Conservation (phyloP, 805 yeast genomes). For the Lipomyces spencermartinsiae region DNA sequence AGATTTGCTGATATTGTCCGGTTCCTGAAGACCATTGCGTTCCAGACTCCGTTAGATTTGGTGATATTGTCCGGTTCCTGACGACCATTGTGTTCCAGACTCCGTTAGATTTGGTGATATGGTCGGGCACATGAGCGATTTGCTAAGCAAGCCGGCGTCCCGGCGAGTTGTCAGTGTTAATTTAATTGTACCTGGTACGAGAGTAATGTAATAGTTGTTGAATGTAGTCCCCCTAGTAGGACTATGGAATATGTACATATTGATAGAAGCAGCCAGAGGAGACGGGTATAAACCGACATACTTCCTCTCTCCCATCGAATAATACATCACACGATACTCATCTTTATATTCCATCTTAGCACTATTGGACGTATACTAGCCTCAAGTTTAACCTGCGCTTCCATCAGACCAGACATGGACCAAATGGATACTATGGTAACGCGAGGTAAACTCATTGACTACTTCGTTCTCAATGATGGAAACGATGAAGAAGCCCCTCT, state of each 20-base stretch:
- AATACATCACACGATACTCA: conserved; percentile 1
- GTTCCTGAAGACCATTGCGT: no score
- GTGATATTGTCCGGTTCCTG: no score
- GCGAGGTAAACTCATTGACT: conserved; percentile 5
- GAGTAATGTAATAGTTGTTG: conserved; percentile 4
- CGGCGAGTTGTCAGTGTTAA: neutral
- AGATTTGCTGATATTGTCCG: no score
- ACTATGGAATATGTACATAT: neutral
- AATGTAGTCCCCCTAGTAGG: conserved; percentile 4
- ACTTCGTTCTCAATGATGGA: conserved; percentile 6
- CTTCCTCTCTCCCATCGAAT: neutral
- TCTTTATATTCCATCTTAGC: conserved; percentile 1
- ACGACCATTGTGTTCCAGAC: no score
- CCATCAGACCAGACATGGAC: conserved; percentile 1
- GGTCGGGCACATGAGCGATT: neutral
- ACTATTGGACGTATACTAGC: conserved; percentile 3
- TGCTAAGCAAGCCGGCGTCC: neutral
- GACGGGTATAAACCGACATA: neutral
- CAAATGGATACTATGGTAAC: conserved; percentile 3
- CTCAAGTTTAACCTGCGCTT: neutral
- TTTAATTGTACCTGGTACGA: conserved; percentile 4
- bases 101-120: no score
- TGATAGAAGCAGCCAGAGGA: conserved; percentile 7
- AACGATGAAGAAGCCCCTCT: conserved; percentile 6
- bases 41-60: no score